Base-by-base conservation (phyloP, 2,329 filamentous ascomycete species). In the Claviceps citrina region DNA sequence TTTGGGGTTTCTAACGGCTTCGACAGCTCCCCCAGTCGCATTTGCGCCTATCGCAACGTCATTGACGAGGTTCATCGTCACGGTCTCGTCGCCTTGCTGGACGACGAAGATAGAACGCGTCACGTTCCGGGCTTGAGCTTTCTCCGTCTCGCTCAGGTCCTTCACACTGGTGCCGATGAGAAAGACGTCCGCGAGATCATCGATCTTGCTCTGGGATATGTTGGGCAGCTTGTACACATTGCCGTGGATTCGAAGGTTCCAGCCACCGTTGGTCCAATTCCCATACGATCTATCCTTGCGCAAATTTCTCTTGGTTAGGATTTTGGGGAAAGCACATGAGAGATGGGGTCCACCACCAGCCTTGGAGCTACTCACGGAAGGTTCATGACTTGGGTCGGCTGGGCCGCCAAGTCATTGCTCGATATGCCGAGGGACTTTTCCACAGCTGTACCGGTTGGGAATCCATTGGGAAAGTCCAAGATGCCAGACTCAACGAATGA, bases 161-260 rank as follows among this genome's bases (percentile, higher is more conserved):
- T 71, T 56, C 27, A 85, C 69, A 40, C 68, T 67, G 5, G 72
- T 75, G 37, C 69, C 78, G 43, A 84, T 69, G 8, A 87, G 66
- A 58, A 86, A 84, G 25, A 74, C 57, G 47, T 85, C 76, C 42
- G 81, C 78, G 3, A 86, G 64, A 28, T 77, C 66, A 48, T 87
- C 70, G 34, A 87, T 62, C 48, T 74, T 81, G 26, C 65, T 62
- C 48, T 74, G 65, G 1, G 69, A 71, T 26, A 81, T 77, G 43
- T 82, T 72, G 1, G 82, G 82, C 45, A 81, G 71, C 57, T 85
- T 86, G 66, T 78, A 87, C n/a, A 86, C 77, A 51, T 85, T 85
- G 48, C 82, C 83, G 47, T 81, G 82, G 46, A 86, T 73, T 22
- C 81, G 70, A 3, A 86, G 68, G 46, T 78, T 84, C 83, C 83